phyloP scores from a whole-genome alignment of 2,329 filamentous ascomycete species.

The Epichloe bromicola region DNA sequence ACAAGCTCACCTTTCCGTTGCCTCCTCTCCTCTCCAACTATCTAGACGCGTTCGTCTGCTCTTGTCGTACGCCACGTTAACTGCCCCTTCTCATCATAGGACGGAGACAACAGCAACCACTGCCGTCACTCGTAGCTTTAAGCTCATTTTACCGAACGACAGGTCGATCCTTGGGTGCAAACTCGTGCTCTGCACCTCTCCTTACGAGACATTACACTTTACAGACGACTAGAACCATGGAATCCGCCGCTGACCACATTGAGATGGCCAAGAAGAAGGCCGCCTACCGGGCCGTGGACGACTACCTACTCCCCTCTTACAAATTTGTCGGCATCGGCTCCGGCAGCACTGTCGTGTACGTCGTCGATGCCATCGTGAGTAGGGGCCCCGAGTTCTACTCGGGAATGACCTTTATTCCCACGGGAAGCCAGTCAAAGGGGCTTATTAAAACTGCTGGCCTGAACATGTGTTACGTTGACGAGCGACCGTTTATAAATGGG shows the following conservation, averaged over 20 bases:
- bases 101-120: neutral
- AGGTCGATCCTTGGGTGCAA: neutral
- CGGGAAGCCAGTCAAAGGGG: slow-evolving; percentile 79
- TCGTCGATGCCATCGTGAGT: slow-evolving; percentile 65
- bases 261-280: slow-evolving; percentile 66
- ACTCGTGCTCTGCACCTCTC: neutral
- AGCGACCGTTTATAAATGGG: slow-evolving; percentile 40
- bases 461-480: slow-evolving; percentile 63
- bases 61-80: no score
- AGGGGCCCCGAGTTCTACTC: slow-evolving; percentile 40
- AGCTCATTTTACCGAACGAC: neutral
- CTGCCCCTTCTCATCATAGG: neutral
- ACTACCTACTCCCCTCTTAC: slow-evolving; percentile 52
- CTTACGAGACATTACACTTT: neutral
- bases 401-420: slow-evolving; percentile 77
- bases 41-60: neutral
- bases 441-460: slow-evolving; percentile 72
- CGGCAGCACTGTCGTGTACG: slow-evolving; percentile 71
- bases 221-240: slow-evolving; percentile 18
- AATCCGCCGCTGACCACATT: slow-evolving; percentile 30
- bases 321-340: slow-evolving; percentile 67
- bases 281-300: slow-evolving; percentile 58
- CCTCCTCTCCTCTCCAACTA: neutral
- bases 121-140: neutral
- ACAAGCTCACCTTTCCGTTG: neutral